Percentiles rank a stretch among this genome's conserved stretches.
These are phyloP conservation scores for Talaromyces sp. DNA, from an alignment of 2,329 filamentous ascomycete genomes.

Conservation along the genomic window DNA sequence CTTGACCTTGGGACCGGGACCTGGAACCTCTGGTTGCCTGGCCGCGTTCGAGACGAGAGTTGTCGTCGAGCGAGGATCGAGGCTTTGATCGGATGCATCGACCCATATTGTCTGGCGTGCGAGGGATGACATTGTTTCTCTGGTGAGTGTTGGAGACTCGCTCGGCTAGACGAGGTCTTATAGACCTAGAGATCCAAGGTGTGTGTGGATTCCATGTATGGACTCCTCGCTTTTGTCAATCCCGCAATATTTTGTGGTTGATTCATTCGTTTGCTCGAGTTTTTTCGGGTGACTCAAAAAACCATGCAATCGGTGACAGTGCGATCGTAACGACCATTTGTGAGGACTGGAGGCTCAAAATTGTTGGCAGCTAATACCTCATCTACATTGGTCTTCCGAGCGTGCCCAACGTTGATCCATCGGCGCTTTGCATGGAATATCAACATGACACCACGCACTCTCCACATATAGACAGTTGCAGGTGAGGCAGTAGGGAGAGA, in stretches of 20 bases:
- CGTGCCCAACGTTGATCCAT: background rate
- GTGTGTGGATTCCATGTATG: background rate
- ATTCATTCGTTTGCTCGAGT: background rate
- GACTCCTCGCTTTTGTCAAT: background rate
- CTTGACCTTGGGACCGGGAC: background rate
- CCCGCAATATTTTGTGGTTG: background rate
- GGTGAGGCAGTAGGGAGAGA: background rate
- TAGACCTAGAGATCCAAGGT: background rate
- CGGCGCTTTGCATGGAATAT: background rate
- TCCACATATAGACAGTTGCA: background rate
- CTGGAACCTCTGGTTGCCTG: background rate
- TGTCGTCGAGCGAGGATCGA: background rate
- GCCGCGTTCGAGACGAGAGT: background rate
- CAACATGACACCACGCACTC: background rate
- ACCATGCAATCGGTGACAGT: background rate
- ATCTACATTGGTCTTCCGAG: background rate
- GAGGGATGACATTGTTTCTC: background rate
- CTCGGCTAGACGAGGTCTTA: background rate
- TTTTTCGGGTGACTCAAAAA: background rate
- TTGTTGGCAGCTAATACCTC: background rate
- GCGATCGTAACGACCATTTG: background rate
- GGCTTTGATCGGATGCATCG: background rate
- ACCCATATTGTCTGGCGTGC: background rate
- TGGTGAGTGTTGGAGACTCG: background rate
- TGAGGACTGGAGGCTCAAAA: background rate